Evolutionary conservation across 345 rosid genomes (phyloP).

Genomic region (Iberis pinnata): DNA sequence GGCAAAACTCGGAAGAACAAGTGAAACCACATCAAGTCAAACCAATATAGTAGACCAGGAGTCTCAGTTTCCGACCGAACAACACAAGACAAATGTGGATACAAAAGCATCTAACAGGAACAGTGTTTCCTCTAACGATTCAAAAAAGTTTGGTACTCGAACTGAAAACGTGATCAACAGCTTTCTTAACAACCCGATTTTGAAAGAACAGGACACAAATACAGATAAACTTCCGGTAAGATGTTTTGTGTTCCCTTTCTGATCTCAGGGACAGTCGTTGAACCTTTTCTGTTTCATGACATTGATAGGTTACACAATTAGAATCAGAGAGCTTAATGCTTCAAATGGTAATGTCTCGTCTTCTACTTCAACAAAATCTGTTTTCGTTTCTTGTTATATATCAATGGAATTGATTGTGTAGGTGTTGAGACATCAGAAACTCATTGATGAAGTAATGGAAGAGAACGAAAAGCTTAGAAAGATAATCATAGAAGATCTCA

Average conservation of each 20-base stretch:
- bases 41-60: conserved; percentile 26
- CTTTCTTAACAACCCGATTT: conserved; percentile 58
- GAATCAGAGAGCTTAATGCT: conserved; percentile 68
- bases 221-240: conserved; percentile 31
- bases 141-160: conserved; percentile 45
- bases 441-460: conserved; percentile 65
- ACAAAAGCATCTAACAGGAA: conserved; percentile 9
- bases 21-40: conserved; percentile 32
- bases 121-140: conserved; percentile 17
- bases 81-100: conserved; percentile 32
- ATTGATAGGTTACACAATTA: conserved; percentile 49
- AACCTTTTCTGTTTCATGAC: conserved; percentile 1
- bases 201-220: conserved; percentile 44
- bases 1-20: conserved; percentile 52
- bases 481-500: conserved; percentile 69
- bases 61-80: conserved; percentile 36
- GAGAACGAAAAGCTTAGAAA: conserved; percentile 72
- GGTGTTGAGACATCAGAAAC: conserved; percentile 77
- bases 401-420: conserved; percentile 19
- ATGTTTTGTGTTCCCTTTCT: conserved; percentile 33
- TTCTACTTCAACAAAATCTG: neutral
- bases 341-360: conserved; percentile 59
- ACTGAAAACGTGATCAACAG: conserved; percentile 70
- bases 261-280: neutral
- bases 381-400: neutral